A percentile compares a stretch with the other conserved stretches of the same genome.
phyloP scores from a whole-genome alignment of 2,329 filamentous ascomycete species.

The Dactylonectria estremocensis region DNA sequence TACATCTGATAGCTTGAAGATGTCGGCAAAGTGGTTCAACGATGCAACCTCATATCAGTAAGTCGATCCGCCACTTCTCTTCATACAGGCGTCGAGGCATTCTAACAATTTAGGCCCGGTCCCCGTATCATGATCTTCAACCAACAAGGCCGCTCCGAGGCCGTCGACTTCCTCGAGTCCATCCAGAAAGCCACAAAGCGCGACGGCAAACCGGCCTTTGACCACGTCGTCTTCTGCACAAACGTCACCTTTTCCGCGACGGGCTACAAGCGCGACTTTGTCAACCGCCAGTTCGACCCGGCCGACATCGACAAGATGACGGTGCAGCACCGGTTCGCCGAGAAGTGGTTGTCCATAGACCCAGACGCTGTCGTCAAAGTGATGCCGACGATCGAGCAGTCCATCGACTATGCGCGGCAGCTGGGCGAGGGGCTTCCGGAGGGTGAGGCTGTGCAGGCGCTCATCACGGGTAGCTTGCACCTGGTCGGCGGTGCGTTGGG shows the following conservation, averaged over 20 bases:
- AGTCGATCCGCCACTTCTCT: constrained; percentile 11
- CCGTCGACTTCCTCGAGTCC: constrained; percentile 67
- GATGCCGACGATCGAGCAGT: constrained; percentile 69
- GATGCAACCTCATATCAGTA: constrained; percentile 58
- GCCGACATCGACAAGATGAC: constrained; percentile 67
- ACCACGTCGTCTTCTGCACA: constrained; percentile 86
- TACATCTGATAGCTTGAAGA: constrained; percentile 88
- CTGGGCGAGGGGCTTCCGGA: constrained; percentile 51
- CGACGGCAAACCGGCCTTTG: constrained; percentile 65
- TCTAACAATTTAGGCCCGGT: constrained; percentile 48
- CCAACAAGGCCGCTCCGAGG: constrained; percentile 75
- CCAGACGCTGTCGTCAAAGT: constrained; percentile 62
- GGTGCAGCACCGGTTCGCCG: constrained; percentile 67
- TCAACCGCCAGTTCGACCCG: constrained; percentile 69
- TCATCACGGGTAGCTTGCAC: constrained; percentile 76
- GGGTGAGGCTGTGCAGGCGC: constrained; percentile 59
- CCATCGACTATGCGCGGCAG: constrained; percentile 63
- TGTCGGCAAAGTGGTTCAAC: constrained; percentile 88
- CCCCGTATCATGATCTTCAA: constrained; percentile 85
- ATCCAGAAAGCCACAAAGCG: constrained; percentile 57
- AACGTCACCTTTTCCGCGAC: constrained; percentile 74
- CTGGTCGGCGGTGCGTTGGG: constrained; percentile 71
- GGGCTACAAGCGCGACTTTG: constrained; percentile 70
- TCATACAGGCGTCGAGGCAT: neutral
- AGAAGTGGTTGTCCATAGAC: constrained; percentile 66